Conservation (phyloP, 345 rosid species). For the Syzygium jambos region DNA sequence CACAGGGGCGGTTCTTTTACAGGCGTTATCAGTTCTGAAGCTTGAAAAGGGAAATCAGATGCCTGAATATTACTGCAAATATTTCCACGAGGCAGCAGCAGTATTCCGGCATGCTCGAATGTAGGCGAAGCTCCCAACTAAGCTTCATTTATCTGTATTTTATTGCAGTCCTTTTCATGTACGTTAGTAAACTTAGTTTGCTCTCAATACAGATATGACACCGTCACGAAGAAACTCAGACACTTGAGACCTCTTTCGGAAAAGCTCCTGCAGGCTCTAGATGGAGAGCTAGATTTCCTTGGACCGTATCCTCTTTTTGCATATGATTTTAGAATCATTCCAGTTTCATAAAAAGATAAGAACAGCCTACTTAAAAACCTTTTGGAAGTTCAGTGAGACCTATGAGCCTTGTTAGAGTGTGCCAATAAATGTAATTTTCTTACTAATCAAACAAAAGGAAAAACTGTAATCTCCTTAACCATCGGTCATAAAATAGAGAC, state of each 20-base stretch:
- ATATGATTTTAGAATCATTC: neutral
- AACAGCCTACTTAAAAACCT: neutral
- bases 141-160: neutral
- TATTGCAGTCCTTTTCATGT: neutral
- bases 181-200: neutral
- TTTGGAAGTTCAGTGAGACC: neutral
- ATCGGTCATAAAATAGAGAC: constrained; percentile 30
- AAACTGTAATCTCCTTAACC: neutral
- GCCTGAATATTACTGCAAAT: constrained; percentile 70
- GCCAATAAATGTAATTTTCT: constrained; percentile 11
- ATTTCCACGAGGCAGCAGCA: constrained; percentile 63
- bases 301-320: constrained; percentile 77
- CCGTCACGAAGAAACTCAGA: constrained; percentile 32
- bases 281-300: constrained; percentile 61
- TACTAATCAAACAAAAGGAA: constrained; percentile 5
- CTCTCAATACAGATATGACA: constrained; percentile 52
- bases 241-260: constrained; percentile 59
- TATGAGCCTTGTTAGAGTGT: neutral
- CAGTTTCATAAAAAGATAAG: neutral
- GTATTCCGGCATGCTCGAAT: constrained; percentile 83
- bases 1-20: neutral
- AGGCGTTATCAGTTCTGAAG: constrained; percentile 77
- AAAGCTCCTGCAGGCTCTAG: constrained; percentile 30
- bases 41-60: constrained; percentile 58
- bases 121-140: constrained; percentile 19